phyloP scores from a whole-genome alignment of 2,329 filamentous ascomycete genomes.

The Sclerotinia spermophila region DNA sequence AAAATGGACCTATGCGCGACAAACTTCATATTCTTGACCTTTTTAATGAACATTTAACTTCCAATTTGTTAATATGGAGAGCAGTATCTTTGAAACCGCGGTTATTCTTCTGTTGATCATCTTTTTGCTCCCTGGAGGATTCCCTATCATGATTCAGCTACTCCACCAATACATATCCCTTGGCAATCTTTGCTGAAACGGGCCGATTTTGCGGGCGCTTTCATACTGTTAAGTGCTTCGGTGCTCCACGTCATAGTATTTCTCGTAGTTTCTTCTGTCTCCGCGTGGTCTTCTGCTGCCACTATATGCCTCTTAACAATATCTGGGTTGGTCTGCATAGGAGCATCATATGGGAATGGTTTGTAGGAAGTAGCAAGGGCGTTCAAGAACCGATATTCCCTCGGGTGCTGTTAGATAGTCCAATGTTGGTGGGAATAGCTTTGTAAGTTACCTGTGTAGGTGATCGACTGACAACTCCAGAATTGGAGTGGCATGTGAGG shows the following conservation, averaged over 20 bases:
- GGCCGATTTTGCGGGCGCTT: not conserved
- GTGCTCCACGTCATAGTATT: not conserved
- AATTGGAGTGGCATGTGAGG: not conserved
- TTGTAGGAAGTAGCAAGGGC: conserved; percentile 15
- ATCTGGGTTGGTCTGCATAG: conserved; percentile 22
- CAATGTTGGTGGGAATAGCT: conserved; percentile 19
- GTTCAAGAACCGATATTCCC: conserved; percentile 24
- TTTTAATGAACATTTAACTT: not conserved
- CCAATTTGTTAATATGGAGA: not conserved
- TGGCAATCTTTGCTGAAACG: not conserved
- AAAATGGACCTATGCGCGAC: not conserved
- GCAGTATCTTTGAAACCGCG: not conserved
- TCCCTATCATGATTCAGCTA: conserved; percentile 1
- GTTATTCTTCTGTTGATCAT: not conserved
- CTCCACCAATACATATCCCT: not conserved
- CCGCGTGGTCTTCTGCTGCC: not conserved
- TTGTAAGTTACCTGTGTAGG: conserved; percentile 20
- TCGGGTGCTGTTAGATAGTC: conserved; percentile 18
- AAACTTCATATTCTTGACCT: not conserved
- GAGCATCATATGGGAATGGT: conserved; percentile 37
- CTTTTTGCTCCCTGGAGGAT: not conserved
- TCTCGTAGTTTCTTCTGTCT: not conserved
- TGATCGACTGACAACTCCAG: not conserved
- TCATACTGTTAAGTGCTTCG: not conserved
- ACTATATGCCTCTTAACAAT: not conserved